Conservation (phyloP, 345 rosid species). For the Eucalyptus melliodora region DNA sequence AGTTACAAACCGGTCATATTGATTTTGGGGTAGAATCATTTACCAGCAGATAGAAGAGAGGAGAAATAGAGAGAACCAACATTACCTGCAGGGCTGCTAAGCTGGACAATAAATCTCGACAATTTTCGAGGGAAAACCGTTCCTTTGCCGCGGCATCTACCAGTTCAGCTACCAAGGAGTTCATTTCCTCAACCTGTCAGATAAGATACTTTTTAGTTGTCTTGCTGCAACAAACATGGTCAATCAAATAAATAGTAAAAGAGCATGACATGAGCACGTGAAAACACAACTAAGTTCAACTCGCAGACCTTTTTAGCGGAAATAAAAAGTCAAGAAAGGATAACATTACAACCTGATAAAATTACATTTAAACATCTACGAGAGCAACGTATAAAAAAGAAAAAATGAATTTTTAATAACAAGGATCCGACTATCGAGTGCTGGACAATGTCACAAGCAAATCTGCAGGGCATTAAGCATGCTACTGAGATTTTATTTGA, state of each 20-base stretch:
- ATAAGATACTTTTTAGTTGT: background rate
- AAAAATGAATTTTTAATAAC: background rate
- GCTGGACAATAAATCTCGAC: constrained; percentile 55
- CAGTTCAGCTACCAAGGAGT: constrained; percentile 50
- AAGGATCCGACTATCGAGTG: background rate
- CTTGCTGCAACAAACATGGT: background rate
- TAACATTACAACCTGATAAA: background rate
- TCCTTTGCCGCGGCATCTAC: constrained; percentile 52
- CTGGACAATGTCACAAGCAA: background rate
- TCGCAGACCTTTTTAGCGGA: background rate
- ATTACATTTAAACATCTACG: background rate
- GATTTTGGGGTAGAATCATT: background rate
- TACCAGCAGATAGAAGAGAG: background rate
- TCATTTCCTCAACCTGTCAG: constrained; percentile 63
- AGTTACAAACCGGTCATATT: background rate
- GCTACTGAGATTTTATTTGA: background rate
- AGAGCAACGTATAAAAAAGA: background rate
- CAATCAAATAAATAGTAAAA: background rate
- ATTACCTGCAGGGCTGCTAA: constrained; percentile 75
- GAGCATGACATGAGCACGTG: background rate
- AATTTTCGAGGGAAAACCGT: constrained; percentile 42
- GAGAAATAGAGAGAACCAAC: background rate
- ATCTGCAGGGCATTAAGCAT: background rate
- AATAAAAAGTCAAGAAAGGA: background rate
- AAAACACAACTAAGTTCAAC: background rate